Percentiles rank a stretch among this genome's conserved stretches.
Conservation (phyloP, 2,329 filamentous ascomycete genomes). For the Calonectria leucothoes region DNA sequence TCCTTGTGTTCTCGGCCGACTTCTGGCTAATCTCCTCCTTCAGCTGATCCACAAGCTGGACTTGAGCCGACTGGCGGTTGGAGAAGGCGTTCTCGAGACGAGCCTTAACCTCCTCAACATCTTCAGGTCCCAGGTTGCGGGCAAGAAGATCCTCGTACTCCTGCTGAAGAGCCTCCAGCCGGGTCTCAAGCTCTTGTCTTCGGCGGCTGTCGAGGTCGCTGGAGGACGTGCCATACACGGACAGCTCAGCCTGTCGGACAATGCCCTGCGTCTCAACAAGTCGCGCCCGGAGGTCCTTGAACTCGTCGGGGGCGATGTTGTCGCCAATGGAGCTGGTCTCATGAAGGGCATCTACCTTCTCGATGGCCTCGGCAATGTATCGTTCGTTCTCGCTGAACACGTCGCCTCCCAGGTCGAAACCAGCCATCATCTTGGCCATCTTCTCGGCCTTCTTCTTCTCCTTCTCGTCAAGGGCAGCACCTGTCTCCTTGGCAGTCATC, state of each 20-base stretch:
- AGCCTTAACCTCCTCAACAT: conserved; percentile 86
- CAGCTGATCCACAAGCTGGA: conserved; percentile 80
- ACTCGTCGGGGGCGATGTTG: conserved; percentile 82
- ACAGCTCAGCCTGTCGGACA: conserved; percentile 91
- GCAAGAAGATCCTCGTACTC: conserved; percentile 88
- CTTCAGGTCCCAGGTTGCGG: conserved; percentile 80
- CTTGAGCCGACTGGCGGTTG: conserved; percentile 78
- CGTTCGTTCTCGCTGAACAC: conserved; percentile 95
- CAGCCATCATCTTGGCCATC: conserved; percentile 99
- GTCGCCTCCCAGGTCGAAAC: conserved; percentile 93
- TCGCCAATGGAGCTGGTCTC: conserved; percentile 83
- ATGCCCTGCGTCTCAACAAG: conserved; percentile 92
- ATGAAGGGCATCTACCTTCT: conserved; percentile 82
- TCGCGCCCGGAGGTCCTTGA: conserved; percentile 80
- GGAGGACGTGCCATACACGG: conserved; percentile 77
- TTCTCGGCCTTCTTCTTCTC: conserved; percentile 99
- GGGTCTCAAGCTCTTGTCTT: conserved; percentile 80
- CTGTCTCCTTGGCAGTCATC: conserved; percentile 96
- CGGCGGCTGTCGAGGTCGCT: conserved; percentile 74
- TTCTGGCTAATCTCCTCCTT: conserved; percentile 81
- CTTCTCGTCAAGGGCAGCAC: conserved; percentile 92
- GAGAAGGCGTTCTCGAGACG: conserved; percentile 82
- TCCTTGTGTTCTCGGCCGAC: conserved; percentile 82
- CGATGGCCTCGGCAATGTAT: conserved; percentile 84
- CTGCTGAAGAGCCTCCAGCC: conserved; percentile 78